Base-by-base conservation (phyloP, 768 basidiomycete genomes). In the Lactifluus echinatus region DNA sequence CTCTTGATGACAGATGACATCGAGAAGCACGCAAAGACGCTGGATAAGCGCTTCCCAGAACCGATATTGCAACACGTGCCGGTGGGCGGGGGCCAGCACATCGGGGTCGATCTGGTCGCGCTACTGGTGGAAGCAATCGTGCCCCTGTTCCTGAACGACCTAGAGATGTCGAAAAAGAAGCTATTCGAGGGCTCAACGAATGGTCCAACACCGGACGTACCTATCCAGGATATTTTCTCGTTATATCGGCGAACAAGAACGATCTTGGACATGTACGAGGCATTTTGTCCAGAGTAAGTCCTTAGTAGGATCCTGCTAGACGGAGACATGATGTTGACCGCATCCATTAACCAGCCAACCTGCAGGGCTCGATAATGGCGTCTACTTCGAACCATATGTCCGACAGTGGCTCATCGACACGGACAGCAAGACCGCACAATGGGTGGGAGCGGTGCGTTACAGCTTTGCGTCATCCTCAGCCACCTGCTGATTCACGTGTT, bases 371-470 rank as follows among this genome's bases (percentile, higher is more conserved):
- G 81, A 92, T 61, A 71, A 91, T 28, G 76, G 82, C 4, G 75
- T 74, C 4, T 89, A 89, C 72, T 98, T 98, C 66, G 87, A 91
- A 69, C 82, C 86, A 2, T 92, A 91, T 68, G 89, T 97, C 8
- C 77, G 81, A 7, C 82, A 87, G 62, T 99, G 94, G 95, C 72
- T 99, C 24, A 64, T 80, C n/a, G 85, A 86, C 57, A 96, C 91
- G 0, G 89, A 94, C 63, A 81, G 75, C 56, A 95, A 92, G 75
- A 97, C 95, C 8, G 79, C 80, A 44, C 86, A 93, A 59, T 99
- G 96, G 96, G 95, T 97, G 5, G 81, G 93, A 68, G 85, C 86
- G 59, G 90, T 92, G 61, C 70, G 89, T 79, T 2, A 6, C 7
- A 12, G 2, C 19, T 11, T 6, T 26, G 4, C 31, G 31, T 42